A percentile compares a stretch with the other conserved stretches of the same genome.
Evolutionary conservation across 768 basidiomycete genomes (phyloP).

Genomic region (Suillus cothurnatus): DNA sequence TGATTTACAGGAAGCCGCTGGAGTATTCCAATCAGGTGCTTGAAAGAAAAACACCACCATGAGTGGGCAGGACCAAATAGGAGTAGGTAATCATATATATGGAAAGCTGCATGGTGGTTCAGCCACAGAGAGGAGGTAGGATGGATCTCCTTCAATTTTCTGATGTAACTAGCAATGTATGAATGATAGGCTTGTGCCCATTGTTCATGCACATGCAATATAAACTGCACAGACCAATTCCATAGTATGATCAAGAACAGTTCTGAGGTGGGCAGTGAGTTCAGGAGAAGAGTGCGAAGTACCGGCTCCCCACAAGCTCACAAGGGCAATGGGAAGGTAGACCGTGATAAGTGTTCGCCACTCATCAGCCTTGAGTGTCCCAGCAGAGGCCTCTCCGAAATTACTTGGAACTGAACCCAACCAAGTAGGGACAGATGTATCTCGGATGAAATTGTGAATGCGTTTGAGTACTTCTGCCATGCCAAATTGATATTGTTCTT

Average conservation of each 20-base stretch:
- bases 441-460: too few species aligned
- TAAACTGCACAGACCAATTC: conserved; percentile 26
- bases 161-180: conserved; percentile 20
- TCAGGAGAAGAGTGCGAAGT: neutral
- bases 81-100: conserved; percentile 34
- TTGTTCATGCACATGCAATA: conserved; percentile 19
- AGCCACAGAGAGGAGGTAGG: conserved; percentile 16
- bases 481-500: too few species aligned
- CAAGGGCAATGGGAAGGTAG: conserved; percentile 21
- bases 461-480: too few species aligned
- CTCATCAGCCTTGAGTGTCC: conserved; percentile 25
- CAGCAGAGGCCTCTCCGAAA: conserved; percentile 16
- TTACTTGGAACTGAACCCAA: conserved; percentile 20
- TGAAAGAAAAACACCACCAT: conserved; percentile 45
- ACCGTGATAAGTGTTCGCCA: conserved; percentile 17
- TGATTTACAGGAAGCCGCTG: conserved; percentile 38
- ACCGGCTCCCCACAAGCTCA: conserved; percentile 18
- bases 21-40: conserved; percentile 38
- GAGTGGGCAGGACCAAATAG: conserved; percentile 39
- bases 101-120: conserved; percentile 35
- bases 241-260: conserved; percentile 32
- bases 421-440: too few species aligned
- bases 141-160: conserved; percentile 21
- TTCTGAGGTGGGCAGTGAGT: neutral
- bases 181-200: conserved; percentile 14